Percentiles rank a stretch among this genome's conserved stretches.
phyloP scores from a whole-genome alignment of 164 flowering plant species.

The Chloranthus sessilifolius region DNA sequence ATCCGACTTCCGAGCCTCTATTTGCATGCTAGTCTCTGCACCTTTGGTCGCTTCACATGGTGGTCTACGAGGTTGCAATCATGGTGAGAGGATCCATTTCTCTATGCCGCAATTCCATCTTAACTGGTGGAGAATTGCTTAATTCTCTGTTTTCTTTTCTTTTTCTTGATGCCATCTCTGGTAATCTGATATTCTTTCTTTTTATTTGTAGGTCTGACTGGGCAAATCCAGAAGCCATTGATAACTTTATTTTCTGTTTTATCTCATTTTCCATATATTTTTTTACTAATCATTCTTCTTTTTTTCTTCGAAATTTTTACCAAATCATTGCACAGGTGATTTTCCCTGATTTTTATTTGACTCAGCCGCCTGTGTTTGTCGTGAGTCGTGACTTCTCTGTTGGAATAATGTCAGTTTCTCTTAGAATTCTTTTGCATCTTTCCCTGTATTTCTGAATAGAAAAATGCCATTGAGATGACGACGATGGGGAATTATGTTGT shows the following conservation, averaged over 20 bases:
- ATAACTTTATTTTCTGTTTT: neutral
- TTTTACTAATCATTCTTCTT: too few relatives aligned
- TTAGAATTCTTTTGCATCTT: too few relatives aligned
- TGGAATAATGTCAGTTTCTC: too few relatives aligned
- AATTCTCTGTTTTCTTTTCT: neutral
- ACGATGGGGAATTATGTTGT: too few relatives aligned
- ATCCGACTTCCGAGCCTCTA: slow-evolving; percentile 18
- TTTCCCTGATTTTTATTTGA: too few relatives aligned
- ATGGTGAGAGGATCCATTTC: slow-evolving; percentile 1
- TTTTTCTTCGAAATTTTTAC: too few relatives aligned
- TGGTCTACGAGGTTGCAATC: neutral
- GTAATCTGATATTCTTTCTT: neutral
- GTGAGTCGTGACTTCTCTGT: too few relatives aligned
- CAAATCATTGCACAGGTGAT: too few relatives aligned
- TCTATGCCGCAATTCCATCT: neutral
- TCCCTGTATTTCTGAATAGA: too few relatives aligned
- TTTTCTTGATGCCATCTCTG: neutral
- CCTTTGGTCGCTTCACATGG: neutral
- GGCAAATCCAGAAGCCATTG: neutral
- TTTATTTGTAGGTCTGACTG: slow-evolving; percentile 1
- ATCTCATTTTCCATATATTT: too few relatives aligned
- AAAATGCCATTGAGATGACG: too few relatives aligned
- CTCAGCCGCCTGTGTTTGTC: too few relatives aligned
- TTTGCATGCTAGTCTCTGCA: slow-evolving; percentile 11
- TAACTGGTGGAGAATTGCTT: neutral